These are phyloP conservation scores for Rubroboletus pulcherrimus DNA, from an alignment of 768 basidiomycete genomes.

Conservation along the genomic window DNA sequence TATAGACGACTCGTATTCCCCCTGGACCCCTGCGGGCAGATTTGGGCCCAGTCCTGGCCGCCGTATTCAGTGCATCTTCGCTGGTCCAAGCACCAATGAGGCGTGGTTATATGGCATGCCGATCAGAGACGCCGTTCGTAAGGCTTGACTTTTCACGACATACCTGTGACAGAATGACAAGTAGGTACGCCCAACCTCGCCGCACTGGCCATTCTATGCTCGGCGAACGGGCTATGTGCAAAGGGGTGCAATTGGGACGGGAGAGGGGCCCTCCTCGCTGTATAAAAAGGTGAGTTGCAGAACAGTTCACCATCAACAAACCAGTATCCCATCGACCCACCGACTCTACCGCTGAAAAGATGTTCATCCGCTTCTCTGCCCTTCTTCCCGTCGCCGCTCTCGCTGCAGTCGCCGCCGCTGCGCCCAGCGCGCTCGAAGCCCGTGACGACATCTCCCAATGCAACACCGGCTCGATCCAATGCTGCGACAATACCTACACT, in stretches of 20 bases:
- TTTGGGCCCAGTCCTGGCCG: neutral
- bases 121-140: neutral
- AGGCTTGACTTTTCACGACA: neutral
- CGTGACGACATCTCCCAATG: neutral
- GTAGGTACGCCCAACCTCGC: neutral
- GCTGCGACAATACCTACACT: slow-evolving; percentile 1
- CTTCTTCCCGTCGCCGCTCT: slow-evolving; percentile 13
- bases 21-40: neutral
- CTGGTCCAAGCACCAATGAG: neutral
- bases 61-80: neutral
- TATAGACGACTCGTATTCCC: no score
- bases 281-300: slow-evolving; percentile 9
- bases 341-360: neutral
- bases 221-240: neutral
- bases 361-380: slow-evolving; percentile 6
- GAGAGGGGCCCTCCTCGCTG: neutral
- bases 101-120: neutral
- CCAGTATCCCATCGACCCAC: neutral
- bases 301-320: neutral
- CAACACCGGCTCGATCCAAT: slow-evolving; percentile 8
- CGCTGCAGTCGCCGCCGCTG: neutral
- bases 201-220: neutral
- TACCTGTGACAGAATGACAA: neutral
- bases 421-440: slow-evolving; percentile 3
- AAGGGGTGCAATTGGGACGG: no score